Evolutionary conservation across 2,329 filamentous ascomycete genomes (phyloP).

Genomic region (Pezicula carpinea): DNA sequence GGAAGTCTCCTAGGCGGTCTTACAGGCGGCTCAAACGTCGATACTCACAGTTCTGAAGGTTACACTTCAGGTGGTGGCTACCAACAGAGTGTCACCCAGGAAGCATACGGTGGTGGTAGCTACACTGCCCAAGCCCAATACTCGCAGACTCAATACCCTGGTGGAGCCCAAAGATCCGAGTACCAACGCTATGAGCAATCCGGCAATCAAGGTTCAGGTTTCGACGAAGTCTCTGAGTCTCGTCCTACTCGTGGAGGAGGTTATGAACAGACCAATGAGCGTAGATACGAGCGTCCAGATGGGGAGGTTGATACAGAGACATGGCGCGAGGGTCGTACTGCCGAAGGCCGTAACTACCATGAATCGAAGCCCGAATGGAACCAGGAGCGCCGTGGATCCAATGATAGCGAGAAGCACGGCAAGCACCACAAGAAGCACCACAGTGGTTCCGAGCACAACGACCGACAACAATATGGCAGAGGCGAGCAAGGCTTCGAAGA

Average conservation of each 20-base stretch:
- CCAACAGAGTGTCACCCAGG: conserved; percentile 56
- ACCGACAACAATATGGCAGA: conserved; percentile 3
- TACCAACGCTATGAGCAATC: conserved; percentile 55
- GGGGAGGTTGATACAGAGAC: conserved; percentile 25
- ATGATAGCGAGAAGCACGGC: conserved; percentile 24
- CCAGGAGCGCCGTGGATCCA: conserved; percentile 17
- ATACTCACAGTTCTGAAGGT: conserved; percentile 46
- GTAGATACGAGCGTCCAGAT: conserved; percentile 37
- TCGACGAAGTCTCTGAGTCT: conserved; percentile 53
- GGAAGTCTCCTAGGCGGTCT: conserved; percentile 60
- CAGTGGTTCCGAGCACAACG: conserved; percentile 16
- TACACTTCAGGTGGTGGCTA: conserved; percentile 57
- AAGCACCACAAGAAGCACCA: conserved; percentile 24
- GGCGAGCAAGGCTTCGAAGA: too few relatives aligned
- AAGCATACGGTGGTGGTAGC: conserved; percentile 45
- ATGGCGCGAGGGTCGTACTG: conserved; percentile 14
- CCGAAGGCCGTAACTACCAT: conserved; percentile 16
- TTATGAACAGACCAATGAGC: conserved; percentile 55
- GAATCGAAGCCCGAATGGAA: conserved; percentile 6
- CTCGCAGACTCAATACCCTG: conserved; percentile 51
- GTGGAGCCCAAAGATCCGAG: conserved; percentile 53
- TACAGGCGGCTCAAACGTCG: conserved; percentile 39
- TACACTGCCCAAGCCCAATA: conserved; percentile 26
- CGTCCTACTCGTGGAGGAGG: conserved; percentile 46
- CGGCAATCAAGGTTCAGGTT: conserved; percentile 46